A percentile compares a stretch with the other conserved stretches of the same genome.
These are phyloP conservation scores for Alternaria arbusti DNA, from an alignment of 2,329 filamentous ascomycete genomes.

Conservation along the genomic window DNA sequence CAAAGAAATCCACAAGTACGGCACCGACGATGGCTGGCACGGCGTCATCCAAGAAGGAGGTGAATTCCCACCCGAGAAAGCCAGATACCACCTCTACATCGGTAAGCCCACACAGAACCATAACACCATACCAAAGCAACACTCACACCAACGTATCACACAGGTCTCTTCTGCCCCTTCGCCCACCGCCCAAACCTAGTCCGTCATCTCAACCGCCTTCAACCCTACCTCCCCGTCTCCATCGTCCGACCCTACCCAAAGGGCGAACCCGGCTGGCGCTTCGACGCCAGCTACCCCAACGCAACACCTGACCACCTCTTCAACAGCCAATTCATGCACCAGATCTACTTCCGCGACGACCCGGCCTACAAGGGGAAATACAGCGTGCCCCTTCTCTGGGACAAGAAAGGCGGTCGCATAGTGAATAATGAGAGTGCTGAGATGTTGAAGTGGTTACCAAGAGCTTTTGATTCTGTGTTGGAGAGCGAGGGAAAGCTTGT, in stretches of 20 bases:
- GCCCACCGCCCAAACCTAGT: constrained; percentile 67
- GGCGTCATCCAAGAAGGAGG: constrained; percentile 56
- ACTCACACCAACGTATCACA: background rate
- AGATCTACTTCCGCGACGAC: constrained; percentile 68
- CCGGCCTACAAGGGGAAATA: constrained; percentile 66
- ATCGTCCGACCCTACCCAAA: constrained; percentile 72
- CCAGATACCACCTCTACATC: constrained; percentile 63
- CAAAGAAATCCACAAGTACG: constrained; percentile 43
- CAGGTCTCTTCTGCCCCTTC: constrained; percentile 69
- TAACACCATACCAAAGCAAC: background rate
- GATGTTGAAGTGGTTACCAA: constrained; percentile 64
- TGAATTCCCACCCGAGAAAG: constrained; percentile 58
- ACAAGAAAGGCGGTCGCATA: constrained; percentile 61
- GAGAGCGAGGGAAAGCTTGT: constrained; percentile 25
- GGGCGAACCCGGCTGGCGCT: constrained; percentile 67
- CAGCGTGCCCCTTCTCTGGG: constrained; percentile 68
- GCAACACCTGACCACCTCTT: constrained; percentile 68
- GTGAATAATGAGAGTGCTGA: constrained; percentile 69
- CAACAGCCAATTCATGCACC: constrained; percentile 63
- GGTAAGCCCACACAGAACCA: constrained; percentile 33
- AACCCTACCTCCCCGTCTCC: constrained; percentile 61
- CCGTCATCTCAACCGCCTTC: constrained; percentile 64
- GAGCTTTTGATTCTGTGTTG: constrained; percentile 60
- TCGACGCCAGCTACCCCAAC: constrained; percentile 63
- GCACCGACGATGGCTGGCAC: constrained; percentile 58